These are phyloP conservation scores for Mycosphaerella arachidis DNA, from an alignment of 2,329 filamentous ascomycete genomes.

Conservation along the genomic window DNA sequence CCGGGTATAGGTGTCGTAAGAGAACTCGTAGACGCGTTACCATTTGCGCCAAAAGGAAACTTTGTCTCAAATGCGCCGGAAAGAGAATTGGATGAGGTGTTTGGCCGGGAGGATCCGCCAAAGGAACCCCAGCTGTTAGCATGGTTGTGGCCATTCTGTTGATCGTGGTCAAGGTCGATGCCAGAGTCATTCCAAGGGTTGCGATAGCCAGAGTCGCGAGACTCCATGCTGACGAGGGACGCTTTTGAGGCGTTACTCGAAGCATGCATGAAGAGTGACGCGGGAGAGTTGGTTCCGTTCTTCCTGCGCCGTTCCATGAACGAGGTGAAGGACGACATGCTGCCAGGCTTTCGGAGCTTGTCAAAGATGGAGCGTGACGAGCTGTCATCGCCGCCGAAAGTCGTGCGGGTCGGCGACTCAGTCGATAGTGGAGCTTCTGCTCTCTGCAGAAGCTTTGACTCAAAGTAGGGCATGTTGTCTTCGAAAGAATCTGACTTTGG, in stretches of 20 bases:
- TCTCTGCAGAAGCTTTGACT: slow-evolving; percentile 92
- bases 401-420: slow-evolving; percentile 82
- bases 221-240: slow-evolving; percentile 92
- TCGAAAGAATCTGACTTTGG: slow-evolving; percentile 99
- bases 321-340: slow-evolving; percentile 91
- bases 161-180: slow-evolving; percentile 88
- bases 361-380: slow-evolving; percentile 83
- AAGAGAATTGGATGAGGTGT: slow-evolving; percentile 59
- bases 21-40: slow-evolving; percentile 37
- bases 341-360: slow-evolving; percentile 87
- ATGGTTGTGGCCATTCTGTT: slow-evolving; percentile 35
- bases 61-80: slow-evolving; percentile 60
- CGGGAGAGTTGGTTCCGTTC: slow-evolving; percentile 74
- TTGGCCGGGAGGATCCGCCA: slow-evolving; percentile 57
- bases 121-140: slow-evolving; percentile 43
- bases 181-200: slow-evolving; percentile 98
- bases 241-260: slow-evolving; percentile 94
- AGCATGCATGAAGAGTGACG: slow-evolving; percentile 73
- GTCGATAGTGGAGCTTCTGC: slow-evolving; percentile 72
- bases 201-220: slow-evolving; percentile 87
- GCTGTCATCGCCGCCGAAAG: slow-evolving; percentile 72
- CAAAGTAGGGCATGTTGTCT: slow-evolving; percentile 92
- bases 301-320: slow-evolving; percentile 91
- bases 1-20: slow-evolving; percentile 37
- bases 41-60: slow-evolving; percentile 56